Percentiles rank a stretch among this genome's conserved stretches.
Conservation (phyloP, 2,329 filamentous ascomycete species). For the Parascedosporium putredinis region DNA sequence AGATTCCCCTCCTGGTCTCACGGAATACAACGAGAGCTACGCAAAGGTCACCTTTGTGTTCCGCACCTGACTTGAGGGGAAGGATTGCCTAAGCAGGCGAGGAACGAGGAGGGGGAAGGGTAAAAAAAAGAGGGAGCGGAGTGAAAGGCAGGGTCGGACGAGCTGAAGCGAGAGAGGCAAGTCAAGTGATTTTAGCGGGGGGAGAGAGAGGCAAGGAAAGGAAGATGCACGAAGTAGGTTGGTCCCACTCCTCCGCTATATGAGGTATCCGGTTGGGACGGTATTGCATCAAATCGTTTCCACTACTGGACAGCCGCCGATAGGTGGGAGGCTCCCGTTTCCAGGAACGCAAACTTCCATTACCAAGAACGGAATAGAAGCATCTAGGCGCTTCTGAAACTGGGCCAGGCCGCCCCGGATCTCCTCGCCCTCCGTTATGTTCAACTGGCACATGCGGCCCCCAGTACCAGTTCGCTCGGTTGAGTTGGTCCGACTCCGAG, state of each 20-base stretch:
- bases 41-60: neutral
- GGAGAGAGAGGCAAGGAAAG: too few relatives aligned
- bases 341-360: neutral
- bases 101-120: neutral
- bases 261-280: neutral
- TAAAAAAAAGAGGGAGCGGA: neutral
- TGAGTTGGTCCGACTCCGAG: too few relatives aligned
- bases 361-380: neutral
- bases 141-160: neutral
- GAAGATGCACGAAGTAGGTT: neutral
- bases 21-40: conserved; percentile 1
- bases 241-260: neutral
- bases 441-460: neutral
- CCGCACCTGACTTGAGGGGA: neutral
- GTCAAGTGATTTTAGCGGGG: conserved; percentile 1
- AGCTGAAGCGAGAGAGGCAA: neutral
- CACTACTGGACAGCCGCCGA: neutral
- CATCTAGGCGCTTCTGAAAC: neutral
- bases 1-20: neutral
- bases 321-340: neutral
- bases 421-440: neutral
- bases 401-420: neutral
- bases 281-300: neutral
- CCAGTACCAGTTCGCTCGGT: too few relatives aligned
- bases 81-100: neutral